phyloP scores from a whole-genome alignment of 768 basidiomycete genomes.

The Calvatia gigantea region DNA sequence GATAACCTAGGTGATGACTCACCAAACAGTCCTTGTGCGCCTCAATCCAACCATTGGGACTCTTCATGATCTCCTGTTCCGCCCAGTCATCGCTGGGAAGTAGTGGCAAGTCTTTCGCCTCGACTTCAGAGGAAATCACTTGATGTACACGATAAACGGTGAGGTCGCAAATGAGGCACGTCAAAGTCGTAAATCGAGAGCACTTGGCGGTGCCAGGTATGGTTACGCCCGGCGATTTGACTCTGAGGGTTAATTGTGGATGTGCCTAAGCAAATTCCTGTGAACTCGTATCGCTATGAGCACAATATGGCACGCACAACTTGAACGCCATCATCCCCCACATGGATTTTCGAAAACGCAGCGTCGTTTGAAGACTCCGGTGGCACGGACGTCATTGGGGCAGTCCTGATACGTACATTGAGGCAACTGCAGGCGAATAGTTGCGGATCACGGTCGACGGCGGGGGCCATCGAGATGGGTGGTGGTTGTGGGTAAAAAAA shows the following conservation, averaged over 20 bases:
- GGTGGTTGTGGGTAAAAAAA: constrained; percentile 10
- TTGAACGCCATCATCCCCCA: constrained; percentile 62
- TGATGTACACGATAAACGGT: constrained; percentile 70
- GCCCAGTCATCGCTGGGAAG: constrained; percentile 75
- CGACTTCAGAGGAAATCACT: constrained; percentile 50
- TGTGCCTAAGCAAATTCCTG: constrained; percentile 44
- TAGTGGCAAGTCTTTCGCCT: constrained; percentile 59
- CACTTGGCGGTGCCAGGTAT: constrained; percentile 44
- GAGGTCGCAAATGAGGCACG: constrained; percentile 65
- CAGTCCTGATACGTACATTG: constrained; percentile 56
- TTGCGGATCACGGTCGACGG: constrained; percentile 17
- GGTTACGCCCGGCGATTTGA: constrained; percentile 42
- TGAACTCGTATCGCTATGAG: constrained; percentile 2
- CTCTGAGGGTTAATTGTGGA: constrained; percentile 67
- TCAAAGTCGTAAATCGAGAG: constrained; percentile 60
- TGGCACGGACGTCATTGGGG: constrained; percentile 27
- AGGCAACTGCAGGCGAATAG: constrained; percentile 66
- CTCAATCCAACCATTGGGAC: constrained; percentile 70
- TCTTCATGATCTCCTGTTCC: constrained; percentile 68
- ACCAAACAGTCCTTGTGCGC: constrained; percentile 65
- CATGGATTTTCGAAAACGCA: constrained; percentile 53
- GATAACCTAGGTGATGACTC: constrained; percentile 30
- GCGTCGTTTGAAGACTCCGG: constrained; percentile 31
- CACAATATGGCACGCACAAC: constrained; percentile 44
- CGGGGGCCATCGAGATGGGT: constrained; percentile 27